These are phyloP conservation scores for Mycosarcoma maydis DNA, from an alignment of 1,284 basidiomycete species.

Conservation along the genomic window DNA sequence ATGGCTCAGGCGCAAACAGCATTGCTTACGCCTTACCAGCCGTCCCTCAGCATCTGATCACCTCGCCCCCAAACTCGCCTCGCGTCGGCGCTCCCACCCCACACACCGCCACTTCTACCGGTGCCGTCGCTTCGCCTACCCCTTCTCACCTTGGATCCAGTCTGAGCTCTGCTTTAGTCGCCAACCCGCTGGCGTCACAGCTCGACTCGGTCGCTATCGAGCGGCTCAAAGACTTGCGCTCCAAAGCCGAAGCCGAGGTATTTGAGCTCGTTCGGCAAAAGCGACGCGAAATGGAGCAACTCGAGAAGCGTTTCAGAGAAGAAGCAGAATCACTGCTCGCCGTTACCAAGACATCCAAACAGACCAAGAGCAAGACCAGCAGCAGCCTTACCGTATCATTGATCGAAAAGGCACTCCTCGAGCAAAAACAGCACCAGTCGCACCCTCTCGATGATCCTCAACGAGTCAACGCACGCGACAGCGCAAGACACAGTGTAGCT, in stretches of 20 bases:
- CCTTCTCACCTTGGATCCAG: conserved; percentile 1
- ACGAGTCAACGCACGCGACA: conserved; percentile 2
- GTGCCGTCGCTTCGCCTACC: conserved; percentile 8
- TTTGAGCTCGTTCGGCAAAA: conserved; percentile 49
- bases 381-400: conserved; percentile 17
- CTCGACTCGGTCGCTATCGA: conserved; percentile 47
- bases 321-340: conserved; percentile 48
- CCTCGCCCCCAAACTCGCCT: conserved; percentile 37
- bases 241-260: conserved; percentile 49
- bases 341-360: conserved; percentile 19
- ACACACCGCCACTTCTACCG: conserved; percentile 11
- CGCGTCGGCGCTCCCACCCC: conserved; percentile 6
- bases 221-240: conserved; percentile 43
- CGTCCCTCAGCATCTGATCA: conserved; percentile 47
- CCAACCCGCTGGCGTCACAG: conserved; percentile 28
- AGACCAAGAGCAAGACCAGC: conserved; percentile 9
- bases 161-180: not conserved
- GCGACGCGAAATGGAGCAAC: conserved; percentile 48
- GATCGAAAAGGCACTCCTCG: conserved; percentile 23
- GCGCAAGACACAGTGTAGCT: not conserved
- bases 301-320: conserved; percentile 40
- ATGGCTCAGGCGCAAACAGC: conserved; percentile 9
- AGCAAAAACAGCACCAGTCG: conserved; percentile 18
- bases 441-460: not conserved
- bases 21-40: conserved; percentile 32